Conservation (phyloP, 1,284 basidiomycete species). For the Sanguinoderma infundibulare region DNA sequence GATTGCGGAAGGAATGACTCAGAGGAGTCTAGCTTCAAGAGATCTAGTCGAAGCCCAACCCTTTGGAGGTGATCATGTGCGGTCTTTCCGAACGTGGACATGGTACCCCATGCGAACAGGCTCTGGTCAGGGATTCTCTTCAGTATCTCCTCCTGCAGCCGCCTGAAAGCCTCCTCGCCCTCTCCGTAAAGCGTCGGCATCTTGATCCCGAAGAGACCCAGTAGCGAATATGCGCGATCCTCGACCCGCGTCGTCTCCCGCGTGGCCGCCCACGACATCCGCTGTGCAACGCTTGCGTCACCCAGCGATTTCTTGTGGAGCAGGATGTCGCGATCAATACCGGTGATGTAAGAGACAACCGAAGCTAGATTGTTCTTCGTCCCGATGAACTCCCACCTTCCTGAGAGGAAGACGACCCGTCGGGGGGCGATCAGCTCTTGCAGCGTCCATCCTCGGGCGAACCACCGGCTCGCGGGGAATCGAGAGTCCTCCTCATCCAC, state of each 20-base stretch:
- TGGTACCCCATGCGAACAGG: conserved; percentile 4
- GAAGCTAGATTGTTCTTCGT: background rate
- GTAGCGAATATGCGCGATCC: conserved; percentile 7
- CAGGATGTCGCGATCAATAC: too few relatives aligned
- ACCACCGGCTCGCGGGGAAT: too few relatives aligned
- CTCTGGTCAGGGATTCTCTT: conserved; percentile 4
- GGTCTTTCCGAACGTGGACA: too few relatives aligned
- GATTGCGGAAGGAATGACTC: too few relatives aligned
- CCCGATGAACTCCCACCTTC: background rate
- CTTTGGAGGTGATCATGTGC: too few relatives aligned
- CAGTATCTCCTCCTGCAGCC: conserved; percentile 8
- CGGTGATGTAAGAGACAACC: too few relatives aligned
- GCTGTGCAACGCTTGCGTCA: background rate
- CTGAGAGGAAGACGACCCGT: too few relatives aligned
- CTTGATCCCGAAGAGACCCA: conserved; percentile 7
- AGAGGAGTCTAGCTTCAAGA: too few relatives aligned
- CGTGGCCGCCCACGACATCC: conserved; percentile 7
- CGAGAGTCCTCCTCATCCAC: too few relatives aligned
- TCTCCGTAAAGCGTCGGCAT: conserved; percentile 7
- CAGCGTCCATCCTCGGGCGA: too few relatives aligned
- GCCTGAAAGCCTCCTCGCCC: conserved; percentile 2
- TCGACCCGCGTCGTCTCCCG: conserved; percentile 7
- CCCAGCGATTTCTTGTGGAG: background rate
- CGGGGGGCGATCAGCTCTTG: too few relatives aligned
- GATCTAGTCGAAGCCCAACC: too few relatives aligned